phyloP scores from a whole-genome alignment of 768 basidiomycete species.

The Naganishia vishniacii region DNA sequence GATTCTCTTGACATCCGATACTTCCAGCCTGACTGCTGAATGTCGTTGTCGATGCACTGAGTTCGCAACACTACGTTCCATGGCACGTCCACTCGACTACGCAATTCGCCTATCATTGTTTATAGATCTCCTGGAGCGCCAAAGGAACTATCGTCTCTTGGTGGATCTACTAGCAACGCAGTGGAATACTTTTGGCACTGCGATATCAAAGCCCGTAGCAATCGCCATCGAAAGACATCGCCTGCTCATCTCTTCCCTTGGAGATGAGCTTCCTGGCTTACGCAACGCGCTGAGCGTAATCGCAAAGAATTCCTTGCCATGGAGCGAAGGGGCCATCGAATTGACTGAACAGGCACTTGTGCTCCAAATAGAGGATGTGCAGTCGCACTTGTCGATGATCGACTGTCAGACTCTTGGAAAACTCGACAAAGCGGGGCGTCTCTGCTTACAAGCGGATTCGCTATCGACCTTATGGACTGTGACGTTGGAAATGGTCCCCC shows the following conservation, averaged over 20 bases:
- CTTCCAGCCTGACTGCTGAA: neutral
- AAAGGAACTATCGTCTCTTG: constrained; percentile 3
- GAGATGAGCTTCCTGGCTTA: constrained; percentile 1
- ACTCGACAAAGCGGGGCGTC: neutral
- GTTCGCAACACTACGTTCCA: neutral
- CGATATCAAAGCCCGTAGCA: neutral
- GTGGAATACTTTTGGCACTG: too few relatives aligned
- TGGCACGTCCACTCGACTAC: neutral
- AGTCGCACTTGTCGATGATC: neutral
- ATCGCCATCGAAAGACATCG: neutral
- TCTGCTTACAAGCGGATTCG: neutral
- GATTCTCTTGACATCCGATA: neutral
- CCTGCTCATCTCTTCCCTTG: neutral
- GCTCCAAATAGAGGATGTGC: neutral
- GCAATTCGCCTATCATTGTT: neutral
- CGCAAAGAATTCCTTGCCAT: too few relatives aligned
- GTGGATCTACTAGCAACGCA: neutral
- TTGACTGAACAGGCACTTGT: too few relatives aligned
- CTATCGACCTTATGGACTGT: constrained; percentile 6
- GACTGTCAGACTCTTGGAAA: constrained; percentile 1
- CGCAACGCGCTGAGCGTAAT: neutral
- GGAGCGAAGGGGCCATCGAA: too few relatives aligned
- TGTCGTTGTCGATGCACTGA: neutral
- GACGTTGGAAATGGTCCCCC: constrained; percentile 1
- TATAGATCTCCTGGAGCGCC: constrained; percentile 1